A percentile compares a stretch with the other conserved stretches of the same genome.
Evolutionary conservation across 352 stramenopile species (phyloP).

Genomic region (Halophytophthora polymorphica): DNA sequence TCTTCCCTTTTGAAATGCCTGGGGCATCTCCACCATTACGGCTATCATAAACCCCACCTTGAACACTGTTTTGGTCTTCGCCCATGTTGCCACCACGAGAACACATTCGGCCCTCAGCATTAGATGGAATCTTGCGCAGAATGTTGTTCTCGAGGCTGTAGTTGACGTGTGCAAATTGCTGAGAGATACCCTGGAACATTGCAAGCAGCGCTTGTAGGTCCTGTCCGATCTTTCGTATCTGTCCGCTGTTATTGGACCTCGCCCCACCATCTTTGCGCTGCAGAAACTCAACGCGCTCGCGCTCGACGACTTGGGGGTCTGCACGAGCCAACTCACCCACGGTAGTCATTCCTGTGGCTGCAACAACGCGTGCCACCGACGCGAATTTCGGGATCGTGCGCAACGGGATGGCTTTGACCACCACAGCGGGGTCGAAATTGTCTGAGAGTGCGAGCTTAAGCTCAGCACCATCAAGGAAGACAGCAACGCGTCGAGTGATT

Average conservation of each 20-base stretch:
- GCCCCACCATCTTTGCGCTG: constrained; percentile 23
- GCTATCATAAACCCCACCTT: too few species aligned
- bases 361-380: constrained; percentile 53
- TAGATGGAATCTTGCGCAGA: constrained; percentile 14
- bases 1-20: too few species aligned
- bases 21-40: too few species aligned
- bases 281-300: constrained; percentile 49
- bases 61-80: neutral
- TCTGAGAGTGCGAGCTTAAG: constrained; percentile 70
- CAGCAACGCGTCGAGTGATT: constrained; percentile 64
- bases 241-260: constrained; percentile 2
- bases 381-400: constrained; percentile 67
- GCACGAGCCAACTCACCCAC: constrained; percentile 62
- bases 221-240: constrained; percentile 52
- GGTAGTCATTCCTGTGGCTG: constrained; percentile 43
- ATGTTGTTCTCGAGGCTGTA: constrained; percentile 43
- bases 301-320: constrained; percentile 54
- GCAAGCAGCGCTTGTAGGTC: constrained; percentile 56
- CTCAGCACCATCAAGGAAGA: constrained; percentile 69
- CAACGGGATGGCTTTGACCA: constrained; percentile 75
- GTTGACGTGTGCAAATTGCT: constrained; percentile 46
- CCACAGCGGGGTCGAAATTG: constrained; percentile 68
- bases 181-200: constrained; percentile 57
- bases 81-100: neutral
- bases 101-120: constrained; percentile 2